Base-by-base conservation (phyloP, 768 basidiomycete genomes). In the Suillus variegatus region DNA sequence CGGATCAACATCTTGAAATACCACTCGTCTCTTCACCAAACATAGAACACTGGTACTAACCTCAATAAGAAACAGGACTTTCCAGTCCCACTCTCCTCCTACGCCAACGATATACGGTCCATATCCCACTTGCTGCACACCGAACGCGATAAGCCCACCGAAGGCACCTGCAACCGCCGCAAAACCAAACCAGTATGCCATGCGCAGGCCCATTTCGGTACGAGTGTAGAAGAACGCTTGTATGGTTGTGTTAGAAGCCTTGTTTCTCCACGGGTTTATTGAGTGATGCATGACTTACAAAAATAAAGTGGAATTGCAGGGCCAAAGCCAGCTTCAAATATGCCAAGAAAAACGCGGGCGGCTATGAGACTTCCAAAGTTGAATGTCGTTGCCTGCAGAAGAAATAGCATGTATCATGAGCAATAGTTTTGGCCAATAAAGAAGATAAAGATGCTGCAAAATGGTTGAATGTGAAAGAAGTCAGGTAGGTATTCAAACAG, bases 141-240 rank as follows among this genome's bases (percentile, higher is more conserved):
- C 93, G 67, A 90, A 94, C 4, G 93, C 92, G 49, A 94, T 85
- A 54, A 93, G 77, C n/a, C 93, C 92, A 16, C 92, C 91, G 66
- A 94, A 94, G 6, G 93, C 93, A 28, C 92, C 92, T 5, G 93
- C 90, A 5, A 92, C 86, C 3, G 92, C 91, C 6, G 92, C 91
- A 72, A 93, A 94, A 10, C 89, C 90, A 66, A 93, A 94, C 89
- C 91, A 93, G 70, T 91, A 86, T 2, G 90, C 91, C 84, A 90
- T 84, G 78, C 92, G 85, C 57, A 90, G 75, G 36, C 92, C 92
- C 69, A 93, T 82, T 72, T 93, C 92, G 6, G 80, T 69, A 70
- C 86, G 89, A 1, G 91, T 93, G 72, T 93, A 93, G 72, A 90
- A 93, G 65, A 91, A 82, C 0, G 91, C 91, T 93, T 67, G n/a